These are phyloP conservation scores for Volvariella volvacea DNA, from an alignment of 1,284 basidiomycete genomes.

Conservation along the genomic window DNA sequence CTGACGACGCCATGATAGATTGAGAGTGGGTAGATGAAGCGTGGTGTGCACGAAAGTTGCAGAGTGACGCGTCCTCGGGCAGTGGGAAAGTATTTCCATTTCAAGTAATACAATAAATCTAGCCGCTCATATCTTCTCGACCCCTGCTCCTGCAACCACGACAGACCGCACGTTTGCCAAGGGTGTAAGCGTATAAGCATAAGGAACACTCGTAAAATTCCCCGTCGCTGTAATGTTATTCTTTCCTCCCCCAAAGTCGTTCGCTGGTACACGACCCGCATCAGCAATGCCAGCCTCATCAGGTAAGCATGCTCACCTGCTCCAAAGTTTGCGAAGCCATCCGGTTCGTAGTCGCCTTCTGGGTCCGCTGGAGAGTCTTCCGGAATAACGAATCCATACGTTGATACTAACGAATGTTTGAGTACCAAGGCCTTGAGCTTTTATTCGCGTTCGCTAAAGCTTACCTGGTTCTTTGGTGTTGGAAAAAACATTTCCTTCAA, in stretches of 20 bases:
- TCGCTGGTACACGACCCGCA: slow-evolving; percentile 8
- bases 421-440: not conserved
- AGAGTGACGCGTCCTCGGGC: slow-evolving; percentile 1
- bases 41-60: too few species aligned
- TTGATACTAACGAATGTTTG: slow-evolving; percentile 12
- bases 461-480: slow-evolving; percentile 16
- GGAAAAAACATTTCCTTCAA: slow-evolving; percentile 18
- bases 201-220: slow-evolving; percentile 16
- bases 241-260: slow-evolving; percentile 16
- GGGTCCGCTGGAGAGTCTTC: slow-evolving; percentile 17
- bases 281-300: not conserved
- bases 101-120: not conserved
- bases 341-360: slow-evolving; percentile 16
- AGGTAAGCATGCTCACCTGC: slow-evolving; percentile 11
- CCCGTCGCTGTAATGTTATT: slow-evolving; percentile 17
- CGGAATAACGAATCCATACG: slow-evolving; percentile 18
- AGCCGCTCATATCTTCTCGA: not conserved
- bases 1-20: slow-evolving; percentile 21
- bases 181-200: slow-evolving; percentile 14
- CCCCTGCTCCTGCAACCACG: slow-evolving; percentile 13
- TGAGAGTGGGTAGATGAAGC: not conserved
- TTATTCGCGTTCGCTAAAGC: not conserved
- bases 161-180: slow-evolving; percentile 12
- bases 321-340: slow-evolving; percentile 18
- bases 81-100: not conserved